phyloP scores from a whole-genome alignment of 1,139 yeast genomes.

The Saccharomyces hybrid region DNA sequence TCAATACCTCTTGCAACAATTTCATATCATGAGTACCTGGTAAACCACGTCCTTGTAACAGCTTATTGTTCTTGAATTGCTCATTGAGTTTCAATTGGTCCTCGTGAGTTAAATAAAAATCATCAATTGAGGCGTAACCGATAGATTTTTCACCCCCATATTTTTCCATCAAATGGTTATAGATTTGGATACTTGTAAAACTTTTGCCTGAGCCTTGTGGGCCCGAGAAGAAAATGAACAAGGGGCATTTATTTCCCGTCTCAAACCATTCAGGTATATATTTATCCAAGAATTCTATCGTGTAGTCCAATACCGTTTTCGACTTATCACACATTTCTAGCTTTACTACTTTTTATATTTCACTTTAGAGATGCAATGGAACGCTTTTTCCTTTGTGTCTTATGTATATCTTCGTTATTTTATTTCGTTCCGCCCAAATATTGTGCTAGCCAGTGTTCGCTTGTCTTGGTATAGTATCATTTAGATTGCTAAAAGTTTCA shows the following conservation, averaged over 20 bases:
- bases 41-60: constrained; percentile 74
- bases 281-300: constrained; percentile 18
- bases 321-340: not conserved
- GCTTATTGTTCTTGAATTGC: constrained; percentile 40
- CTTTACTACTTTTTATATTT: not conserved
- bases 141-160: constrained; percentile 34
- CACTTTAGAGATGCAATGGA: constrained; percentile 8
- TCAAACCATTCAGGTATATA: constrained; percentile 21
- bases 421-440: not conserved
- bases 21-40: constrained; percentile 89
- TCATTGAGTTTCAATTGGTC: constrained; percentile 47
- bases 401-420: not conserved
- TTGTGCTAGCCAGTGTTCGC: not conserved
- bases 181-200: constrained; percentile 43
- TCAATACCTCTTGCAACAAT: constrained; percentile 28
- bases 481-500: not conserved
- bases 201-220: constrained; percentile 95
- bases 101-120: constrained; percentile 61
- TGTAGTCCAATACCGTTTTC: constrained; percentile 8
- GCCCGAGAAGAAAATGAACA: constrained; percentile 69
- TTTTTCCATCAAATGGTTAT: constrained; percentile 32
- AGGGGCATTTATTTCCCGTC: constrained; percentile 33
- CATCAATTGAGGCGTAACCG: constrained; percentile 73
- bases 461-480: not conserved
- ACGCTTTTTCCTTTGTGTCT: constrained; percentile 13